Evolutionary conservation across 192 early-diverging fungal species (phyloP), one percentile per base, ranked within the genome.

Genomic region (Mortierella claussenii): DNA sequence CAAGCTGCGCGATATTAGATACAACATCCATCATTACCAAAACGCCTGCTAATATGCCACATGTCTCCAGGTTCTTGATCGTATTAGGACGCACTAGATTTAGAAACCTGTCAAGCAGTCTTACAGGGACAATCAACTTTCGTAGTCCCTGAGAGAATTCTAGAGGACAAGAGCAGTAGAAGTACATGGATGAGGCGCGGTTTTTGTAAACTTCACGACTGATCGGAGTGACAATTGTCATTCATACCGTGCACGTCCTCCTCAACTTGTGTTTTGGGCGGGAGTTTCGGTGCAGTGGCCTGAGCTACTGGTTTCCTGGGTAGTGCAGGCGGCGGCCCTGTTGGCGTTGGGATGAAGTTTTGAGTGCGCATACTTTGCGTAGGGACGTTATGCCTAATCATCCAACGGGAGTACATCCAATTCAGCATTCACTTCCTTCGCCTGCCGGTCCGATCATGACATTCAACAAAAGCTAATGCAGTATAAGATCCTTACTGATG

Each of bases 1-100:
- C 7, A 40, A 40, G 37, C 7, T 10, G 13, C 37, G 7, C 37
- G 13, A 40, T 13, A 18, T 45, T 42, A 51, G 13, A 51, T 1
- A 18, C 43, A 58, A 48, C 21, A 30, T 46, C 24, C 56, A 45
- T 18, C 10, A 60, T 79, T 70, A 92, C 86, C 61, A 95, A 73
- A 40, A 68, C 83, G 31, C 95, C 95, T 56, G 87, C 91, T 13
- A 97, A 80, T 20, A 97, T 89, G 4, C 91, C 95, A 76, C 95
- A 95, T 1, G 95, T 97, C 63, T 97, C 95, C 20, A 97, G 71
- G 60, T 96, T 97, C 23, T 83, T 81, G 4, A 55, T 57, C 1
- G 95, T 97, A 70, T 97, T 95, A 7, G 34, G 34, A 10, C 69
- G 59, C 1, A 95, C 94, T 55, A 95, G 87, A 47, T 81, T 78